phyloP scores from a whole-genome alignment of 2,329 filamentous ascomycete species.

The Orbilia oligospora region DNA sequence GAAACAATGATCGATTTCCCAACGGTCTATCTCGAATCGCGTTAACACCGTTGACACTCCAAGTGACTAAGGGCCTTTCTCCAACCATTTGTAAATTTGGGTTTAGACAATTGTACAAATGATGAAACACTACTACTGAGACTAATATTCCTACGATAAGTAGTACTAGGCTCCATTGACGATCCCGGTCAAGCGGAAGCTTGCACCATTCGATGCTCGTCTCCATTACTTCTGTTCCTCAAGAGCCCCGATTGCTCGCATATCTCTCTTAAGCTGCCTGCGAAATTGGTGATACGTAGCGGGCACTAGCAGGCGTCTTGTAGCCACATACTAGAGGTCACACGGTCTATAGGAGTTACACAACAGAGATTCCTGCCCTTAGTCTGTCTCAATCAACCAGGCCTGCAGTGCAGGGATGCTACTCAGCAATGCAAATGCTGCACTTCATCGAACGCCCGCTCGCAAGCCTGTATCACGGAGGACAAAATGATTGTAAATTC shows the following conservation, averaged over 20 bases:
- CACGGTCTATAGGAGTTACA: background rate
- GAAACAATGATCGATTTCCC: too few species aligned
- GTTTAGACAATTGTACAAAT: too few species aligned
- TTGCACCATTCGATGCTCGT: slow-evolving; percentile 45
- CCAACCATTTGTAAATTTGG: background rate
- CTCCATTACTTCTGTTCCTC: slow-evolving; percentile 45
- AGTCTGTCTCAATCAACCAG: background rate
- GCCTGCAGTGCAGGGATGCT: too few species aligned
- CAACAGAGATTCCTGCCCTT: background rate
- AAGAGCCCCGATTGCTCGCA: slow-evolving; percentile 34
- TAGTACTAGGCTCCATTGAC: slow-evolving; percentile 12
- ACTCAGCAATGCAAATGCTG: slow-evolving; percentile 1
- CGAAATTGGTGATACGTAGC: background rate
- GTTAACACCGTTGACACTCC: background rate
- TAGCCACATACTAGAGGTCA: background rate
- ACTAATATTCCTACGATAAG: background rate
- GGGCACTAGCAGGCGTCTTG: slow-evolving; percentile 19
- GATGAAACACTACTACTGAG: background rate
- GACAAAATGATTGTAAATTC: background rate
- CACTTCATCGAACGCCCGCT: background rate
- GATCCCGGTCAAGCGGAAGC: slow-evolving; percentile 45
- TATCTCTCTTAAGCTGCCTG: background rate
- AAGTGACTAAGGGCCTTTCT: too few species aligned
- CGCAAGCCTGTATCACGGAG: slow-evolving; percentile 17
- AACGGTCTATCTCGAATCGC: background rate